Conservation (phyloP, 768 basidiomycete genomes). For the Cyclocybe cylindracea region DNA sequence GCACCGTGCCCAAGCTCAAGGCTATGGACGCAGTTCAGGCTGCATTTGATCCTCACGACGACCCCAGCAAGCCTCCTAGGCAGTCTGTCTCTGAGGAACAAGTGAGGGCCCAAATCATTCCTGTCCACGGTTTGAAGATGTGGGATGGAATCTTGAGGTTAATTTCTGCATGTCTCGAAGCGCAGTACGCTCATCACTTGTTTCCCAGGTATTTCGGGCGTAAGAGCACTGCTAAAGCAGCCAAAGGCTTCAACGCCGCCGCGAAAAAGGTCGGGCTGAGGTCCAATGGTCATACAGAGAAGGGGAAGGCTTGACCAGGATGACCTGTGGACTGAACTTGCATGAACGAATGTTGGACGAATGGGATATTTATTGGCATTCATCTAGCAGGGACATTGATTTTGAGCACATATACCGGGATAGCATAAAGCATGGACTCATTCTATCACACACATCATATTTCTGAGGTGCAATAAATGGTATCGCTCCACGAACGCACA, state of each 20-base stretch:
- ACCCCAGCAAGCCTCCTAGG: slow-evolving; percentile 45
- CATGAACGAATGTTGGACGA: neutral
- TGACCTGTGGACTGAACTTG: neutral
- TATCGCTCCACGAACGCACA: slow-evolving; percentile 33
- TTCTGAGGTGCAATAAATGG: neutral
- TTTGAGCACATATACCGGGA: neutral
- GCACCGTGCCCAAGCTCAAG: slow-evolving; percentile 49
- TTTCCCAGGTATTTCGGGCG: slow-evolving; percentile 45
- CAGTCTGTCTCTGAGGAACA: slow-evolving; percentile 64
- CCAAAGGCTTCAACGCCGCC: slow-evolving; percentile 27
- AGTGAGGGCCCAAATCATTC: slow-evolving; percentile 35
- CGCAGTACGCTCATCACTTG: neutral
- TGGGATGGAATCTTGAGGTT: slow-evolving; percentile 57
- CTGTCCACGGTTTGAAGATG: slow-evolving; percentile 55
- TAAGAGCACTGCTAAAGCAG: slow-evolving; percentile 40
- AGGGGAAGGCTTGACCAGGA: neutral
- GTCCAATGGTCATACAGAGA: neutral
- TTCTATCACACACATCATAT: neutral
- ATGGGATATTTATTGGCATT: too few relatives aligned
- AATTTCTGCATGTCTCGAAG: slow-evolving; percentile 13
- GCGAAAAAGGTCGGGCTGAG: slow-evolving; percentile 22
- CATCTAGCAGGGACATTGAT: too few relatives aligned
- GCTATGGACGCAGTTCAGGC: slow-evolving; percentile 45
- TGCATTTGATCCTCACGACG: slow-evolving; percentile 50
- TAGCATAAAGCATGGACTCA: neutral